Base-by-base conservation (phyloP, 169 alveolate genomes). In the Cyclospora cayetanensis region DNA sequence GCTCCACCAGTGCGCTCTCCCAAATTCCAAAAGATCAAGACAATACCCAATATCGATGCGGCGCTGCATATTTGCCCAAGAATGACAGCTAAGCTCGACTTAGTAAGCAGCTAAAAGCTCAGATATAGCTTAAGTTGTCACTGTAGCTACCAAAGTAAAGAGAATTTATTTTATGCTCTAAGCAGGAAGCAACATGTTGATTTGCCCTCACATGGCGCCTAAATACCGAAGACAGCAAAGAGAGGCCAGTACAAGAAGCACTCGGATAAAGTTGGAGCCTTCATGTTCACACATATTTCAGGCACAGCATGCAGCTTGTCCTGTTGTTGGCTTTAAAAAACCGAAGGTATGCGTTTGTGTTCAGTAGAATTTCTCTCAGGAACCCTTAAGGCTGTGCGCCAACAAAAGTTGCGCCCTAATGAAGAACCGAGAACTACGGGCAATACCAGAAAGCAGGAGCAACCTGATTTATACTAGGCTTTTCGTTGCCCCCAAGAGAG, bases 1-100 rank as follows among this genome's bases (percentile, higher is more conserved):
- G 50, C 88, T 0, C 88, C 88, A 0, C 88, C 88, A 11, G 37
- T 27, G 52, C 88, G 72, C 70, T 42, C 88, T 3, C 88, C 88
- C 34, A 77, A 46, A 27, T 42, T 46, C n/a, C 42, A 37, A 22
- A 77, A 77, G 2, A 77, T 50, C 34, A 77, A 50, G 9, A 50
- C 18, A 5, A 77, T 77, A 52, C 88, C 88, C 4, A 50, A 29
- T 42, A 77, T 27, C 34, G 65, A 74, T 20, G 85, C 85, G 22
- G 42, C 37, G 65, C 85, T 74, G 85, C 63, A 74, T n/a, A 15
- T 2, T 20, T 11, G 39, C 42, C 65, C 72, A 60, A 15, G 35
- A 60, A 15, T 0, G n/a, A 31, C 72, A 60, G 31, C 72, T 15
- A 46, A 46, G 15, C 60, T 46, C n/a, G n/a, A 46, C 7, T 15